phyloP scores from a whole-genome alignment of 2,329 filamentous ascomycete genomes.

The Beauveria scarabaeidicola region DNA sequence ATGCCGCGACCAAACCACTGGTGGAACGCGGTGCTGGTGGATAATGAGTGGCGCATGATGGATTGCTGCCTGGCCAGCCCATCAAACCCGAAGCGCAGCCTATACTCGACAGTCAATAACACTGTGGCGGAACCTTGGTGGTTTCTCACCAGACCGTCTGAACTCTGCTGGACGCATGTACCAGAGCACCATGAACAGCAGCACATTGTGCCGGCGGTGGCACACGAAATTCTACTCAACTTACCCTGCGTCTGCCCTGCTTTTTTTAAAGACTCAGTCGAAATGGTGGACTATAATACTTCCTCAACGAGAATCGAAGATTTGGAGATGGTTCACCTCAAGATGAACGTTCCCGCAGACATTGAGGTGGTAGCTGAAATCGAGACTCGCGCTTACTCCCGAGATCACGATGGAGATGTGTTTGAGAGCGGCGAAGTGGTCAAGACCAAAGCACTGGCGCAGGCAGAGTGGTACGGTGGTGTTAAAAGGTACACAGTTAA shows the following conservation, averaged over 20 bases:
- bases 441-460: conserved; percentile 77
- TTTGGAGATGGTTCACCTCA: conserved; percentile 85
- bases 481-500: conserved; percentile 91
- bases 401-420: conserved; percentile 80
- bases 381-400: conserved; percentile 70
- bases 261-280: conserved; percentile 74
- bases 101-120: conserved; percentile 65
- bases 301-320: conserved; percentile 79
- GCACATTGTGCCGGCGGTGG: conserved; percentile 82
- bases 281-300: conserved; percentile 86
- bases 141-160: conserved; percentile 81
- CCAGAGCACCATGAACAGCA: conserved; percentile 82
- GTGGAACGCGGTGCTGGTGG: conserved; percentile 93
- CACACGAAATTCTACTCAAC: conserved; percentile 76
- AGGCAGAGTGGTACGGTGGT: conserved; percentile 84
- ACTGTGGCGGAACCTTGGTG: conserved; percentile 79
- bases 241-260: conserved; percentile 79
- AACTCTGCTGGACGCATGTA: conserved; percentile 94
- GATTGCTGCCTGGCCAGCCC: conserved; percentile 89
- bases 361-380: conserved; percentile 90
- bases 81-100: conserved; percentile 70
- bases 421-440: conserved; percentile 88
- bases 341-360: conserved; percentile 78
- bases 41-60: conserved; percentile 93
- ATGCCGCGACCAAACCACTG: conserved; percentile 89